A percentile compares a stretch with the other conserved stretches of the same genome.
Conservation (phyloP, 2,329 filamentous ascomycete species). For the Colletotrichum tamarilloi region DNA sequence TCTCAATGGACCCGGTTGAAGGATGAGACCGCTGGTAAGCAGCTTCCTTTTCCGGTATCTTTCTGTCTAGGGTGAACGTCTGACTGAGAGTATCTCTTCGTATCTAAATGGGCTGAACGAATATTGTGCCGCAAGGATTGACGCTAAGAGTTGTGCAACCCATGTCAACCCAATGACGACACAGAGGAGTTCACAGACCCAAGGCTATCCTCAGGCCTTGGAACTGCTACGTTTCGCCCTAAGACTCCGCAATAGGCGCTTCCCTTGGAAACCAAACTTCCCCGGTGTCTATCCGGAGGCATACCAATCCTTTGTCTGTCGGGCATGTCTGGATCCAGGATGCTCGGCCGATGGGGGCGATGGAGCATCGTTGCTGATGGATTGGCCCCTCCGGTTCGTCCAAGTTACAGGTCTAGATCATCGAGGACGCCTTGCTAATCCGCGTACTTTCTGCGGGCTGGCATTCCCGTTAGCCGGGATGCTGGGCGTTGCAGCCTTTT, state of each 20-base stretch:
- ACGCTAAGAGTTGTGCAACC: constrained; percentile 6
- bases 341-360: neutral
- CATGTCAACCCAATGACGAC: neutral
- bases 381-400: neutral
- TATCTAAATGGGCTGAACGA: neutral
- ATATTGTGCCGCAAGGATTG: constrained; percentile 8
- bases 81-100: neutral
- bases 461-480: neutral
- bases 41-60: constrained; percentile 12
- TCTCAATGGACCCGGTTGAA: neutral
- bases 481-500: neutral
- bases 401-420: neutral
- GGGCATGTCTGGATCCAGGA: neutral
- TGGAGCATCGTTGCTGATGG: neutral
- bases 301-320: neutral
- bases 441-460: too few species aligned
- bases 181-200: neutral
- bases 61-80: neutral
- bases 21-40: constrained; percentile 1
- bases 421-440: too few species aligned
- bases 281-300: neutral
- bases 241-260: neutral
- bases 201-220: neutral
- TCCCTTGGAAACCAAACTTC: neutral
- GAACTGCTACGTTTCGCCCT: neutral